These are phyloP conservation scores for Irpex sp. DNA, from an alignment of 1,284 basidiomycete species.

Conservation along the genomic window DNA sequence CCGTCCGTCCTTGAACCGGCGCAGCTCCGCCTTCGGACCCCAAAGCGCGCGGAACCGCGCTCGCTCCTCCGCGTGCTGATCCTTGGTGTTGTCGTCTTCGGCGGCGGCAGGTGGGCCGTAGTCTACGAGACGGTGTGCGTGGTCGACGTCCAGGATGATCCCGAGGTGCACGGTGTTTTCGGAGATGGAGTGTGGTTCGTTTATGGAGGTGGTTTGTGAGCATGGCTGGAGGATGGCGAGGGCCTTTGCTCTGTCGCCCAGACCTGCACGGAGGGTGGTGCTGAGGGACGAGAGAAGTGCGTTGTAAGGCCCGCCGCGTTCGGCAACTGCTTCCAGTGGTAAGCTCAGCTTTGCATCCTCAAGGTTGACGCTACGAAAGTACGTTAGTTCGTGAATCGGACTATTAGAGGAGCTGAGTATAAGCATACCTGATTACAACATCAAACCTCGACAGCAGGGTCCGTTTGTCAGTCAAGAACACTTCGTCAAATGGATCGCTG, in stretches of 20 bases:
- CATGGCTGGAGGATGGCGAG: constrained; percentile 55
- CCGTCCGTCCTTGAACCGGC: constrained; percentile 96
- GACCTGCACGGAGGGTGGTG: constrained; percentile 56
- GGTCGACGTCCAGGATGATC: constrained; percentile 64
- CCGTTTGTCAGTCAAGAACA: constrained; percentile 71
- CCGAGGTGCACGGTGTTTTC: constrained; percentile 62
- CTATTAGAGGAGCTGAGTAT: not conserved
- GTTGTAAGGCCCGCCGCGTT: constrained; percentile 56
- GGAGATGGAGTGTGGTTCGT: constrained; percentile 47
- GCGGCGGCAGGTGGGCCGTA: constrained; percentile 81
- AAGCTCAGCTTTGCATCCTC: constrained; percentile 46
- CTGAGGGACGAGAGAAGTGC: constrained; percentile 56
- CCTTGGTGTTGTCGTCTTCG: constrained; percentile 27
- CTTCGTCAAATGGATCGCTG: constrained; percentile 68
- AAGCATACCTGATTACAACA: constrained; percentile 50
- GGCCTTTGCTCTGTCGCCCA: constrained; percentile 66
- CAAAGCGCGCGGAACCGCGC: constrained; percentile 82
- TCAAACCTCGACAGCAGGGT: constrained; percentile 64
- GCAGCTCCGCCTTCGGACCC: constrained; percentile 89
- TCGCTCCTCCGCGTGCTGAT: constrained; percentile 33
- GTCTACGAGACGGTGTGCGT: constrained; percentile 83
- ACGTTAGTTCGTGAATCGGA: not conserved
- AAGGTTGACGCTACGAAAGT: constrained; percentile 53
- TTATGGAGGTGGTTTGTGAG: constrained; percentile 41
- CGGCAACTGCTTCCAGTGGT: constrained; percentile 46